Base-by-base conservation (phyloP, 108 stramenopile species). In the Nitzschia palea region DNA sequence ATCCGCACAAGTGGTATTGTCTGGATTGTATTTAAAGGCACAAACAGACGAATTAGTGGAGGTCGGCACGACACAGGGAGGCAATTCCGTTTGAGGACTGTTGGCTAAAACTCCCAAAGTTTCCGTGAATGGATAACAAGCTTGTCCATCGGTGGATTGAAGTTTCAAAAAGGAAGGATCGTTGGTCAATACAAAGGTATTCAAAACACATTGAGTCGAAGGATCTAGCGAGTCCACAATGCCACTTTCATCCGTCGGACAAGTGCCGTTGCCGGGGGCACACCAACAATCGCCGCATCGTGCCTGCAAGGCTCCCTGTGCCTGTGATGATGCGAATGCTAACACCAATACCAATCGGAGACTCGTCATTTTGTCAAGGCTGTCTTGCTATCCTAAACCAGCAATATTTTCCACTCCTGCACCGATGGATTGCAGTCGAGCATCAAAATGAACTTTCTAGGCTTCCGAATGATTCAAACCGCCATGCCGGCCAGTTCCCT, bases 271-370 rank as follows among this genome's bases (percentile, higher is more conserved):
- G 20, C 34, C 64, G 18, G 45, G 57, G 28, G 44, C 48, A 44
- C 68, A 70, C 68, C 68, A 70, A 28, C 68, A 70, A 20, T 70
- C 68, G 6, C 68, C 68, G 48, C 68, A 70, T 15, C 68, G 68
- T 27, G 57, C 59, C 2, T 8, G 12, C 18, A 60, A 23, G 8
- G 12, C 37, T 22, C 2, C 55, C 37, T 40, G 37, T 8, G 37
- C 37, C n/a, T n/a, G 37, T 12, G 17, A 9, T 0, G 25, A 22
- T 17, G 27, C 3, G 37, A 59, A 59, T 4, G 40, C 58, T 36
- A 42, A 36, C n/a, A 42, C 58, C 34, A 42, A 42, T 42, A 42
- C 34, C 10, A 33, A 14, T n/a, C n/a, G n/a, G n/a, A n/a, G n/a
- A n/a, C n/a, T n/a, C n/a, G n/a, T n/a, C n/a, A n/a, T n/a, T n/a